A percentile compares a stretch with the other conserved stretches of the same genome.
Conservation (phyloP, 2,329 filamentous ascomycete genomes). For the Alternaria gaisen region DNA sequence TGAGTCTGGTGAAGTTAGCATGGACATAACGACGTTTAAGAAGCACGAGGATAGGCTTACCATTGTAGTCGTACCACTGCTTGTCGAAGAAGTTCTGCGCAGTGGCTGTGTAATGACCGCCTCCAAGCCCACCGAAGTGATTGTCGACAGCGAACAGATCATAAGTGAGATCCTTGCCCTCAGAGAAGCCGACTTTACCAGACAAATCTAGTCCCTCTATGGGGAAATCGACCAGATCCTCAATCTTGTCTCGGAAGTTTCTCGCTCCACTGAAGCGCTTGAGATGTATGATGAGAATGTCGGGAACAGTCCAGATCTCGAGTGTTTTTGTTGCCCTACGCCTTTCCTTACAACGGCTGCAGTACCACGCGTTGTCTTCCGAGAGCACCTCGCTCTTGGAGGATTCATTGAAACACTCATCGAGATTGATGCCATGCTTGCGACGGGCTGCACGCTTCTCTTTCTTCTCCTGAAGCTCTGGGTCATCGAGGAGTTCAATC, state of each 20-base stretch:
- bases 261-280: constrained; percentile 93
- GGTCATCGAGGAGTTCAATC: constrained; percentile 63
- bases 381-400: constrained; percentile 93
- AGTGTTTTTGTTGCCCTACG: constrained; percentile 94
- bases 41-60: constrained; percentile 56
- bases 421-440: constrained; percentile 80
- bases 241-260: constrained; percentile 86
- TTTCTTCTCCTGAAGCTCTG: constrained; percentile 71
- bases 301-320: constrained; percentile 94
- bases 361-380: constrained; percentile 97
- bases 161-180: constrained; percentile 84
- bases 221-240: constrained; percentile 90
- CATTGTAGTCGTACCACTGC: constrained; percentile 97
- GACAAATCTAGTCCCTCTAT: constrained; percentile 86
- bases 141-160: constrained; percentile 96
- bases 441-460: constrained; percentile 70
- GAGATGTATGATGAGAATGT: constrained; percentile 92
- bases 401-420: constrained; percentile 94
- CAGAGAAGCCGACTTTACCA: constrained; percentile 78
- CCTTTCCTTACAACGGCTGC: constrained; percentile 93
- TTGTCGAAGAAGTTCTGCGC: constrained; percentile 90
- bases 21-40: neutral
- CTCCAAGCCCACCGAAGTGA: constrained; percentile 91
- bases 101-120: constrained; percentile 95
- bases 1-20: constrained; percentile 67